phyloP scores from a whole-genome alignment of 345 rosid genomes.

The Erysimum cheiranthoides region DNA sequence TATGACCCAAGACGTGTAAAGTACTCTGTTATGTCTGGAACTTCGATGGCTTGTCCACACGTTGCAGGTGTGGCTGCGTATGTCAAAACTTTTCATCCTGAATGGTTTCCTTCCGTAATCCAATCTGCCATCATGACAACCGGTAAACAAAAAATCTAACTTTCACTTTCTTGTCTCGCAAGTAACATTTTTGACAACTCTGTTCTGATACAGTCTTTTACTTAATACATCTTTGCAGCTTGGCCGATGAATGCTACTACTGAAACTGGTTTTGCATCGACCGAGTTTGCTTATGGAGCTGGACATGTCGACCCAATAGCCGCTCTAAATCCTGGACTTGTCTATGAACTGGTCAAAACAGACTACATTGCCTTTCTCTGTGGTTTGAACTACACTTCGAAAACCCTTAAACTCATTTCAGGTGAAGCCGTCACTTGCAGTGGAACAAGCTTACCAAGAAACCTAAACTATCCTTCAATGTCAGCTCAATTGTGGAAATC shows the following conservation, averaged over 20 bases:
- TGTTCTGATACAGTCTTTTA: not conserved
- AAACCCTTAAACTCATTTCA: constrained; percentile 19
- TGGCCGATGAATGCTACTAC: constrained; percentile 28
- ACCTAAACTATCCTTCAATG: constrained; percentile 64
- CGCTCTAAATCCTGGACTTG: too few species aligned
- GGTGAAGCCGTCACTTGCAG: constrained; percentile 50
- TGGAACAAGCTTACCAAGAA: constrained; percentile 20
- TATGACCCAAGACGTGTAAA: constrained; percentile 35
- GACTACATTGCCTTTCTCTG: constrained; percentile 57
- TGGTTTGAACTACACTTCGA: constrained; percentile 37
- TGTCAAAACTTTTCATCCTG: constrained; percentile 50
- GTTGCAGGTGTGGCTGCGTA: constrained; percentile 55
- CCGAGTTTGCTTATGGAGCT: too few species aligned
- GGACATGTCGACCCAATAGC: too few species aligned
- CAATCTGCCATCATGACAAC: constrained; percentile 72
- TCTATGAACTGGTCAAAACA: not conserved
- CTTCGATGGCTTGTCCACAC: constrained; percentile 71
- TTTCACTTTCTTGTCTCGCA: constrained; percentile 6
- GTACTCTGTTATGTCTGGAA: constrained; percentile 50
- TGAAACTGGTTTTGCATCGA: too few species aligned
- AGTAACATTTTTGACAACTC: not conserved
- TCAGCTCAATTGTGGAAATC: constrained; percentile 6
- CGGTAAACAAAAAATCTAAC: constrained; percentile 41
- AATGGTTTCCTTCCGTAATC: constrained; percentile 64
- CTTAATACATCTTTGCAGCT: constrained; percentile 37